Evolutionary conservation across 2,329 filamentous ascomycete genomes (phyloP), one percentile per base, ranked within the genome.

Genomic region (Lasiodiplodia hormozganensis): DNA sequence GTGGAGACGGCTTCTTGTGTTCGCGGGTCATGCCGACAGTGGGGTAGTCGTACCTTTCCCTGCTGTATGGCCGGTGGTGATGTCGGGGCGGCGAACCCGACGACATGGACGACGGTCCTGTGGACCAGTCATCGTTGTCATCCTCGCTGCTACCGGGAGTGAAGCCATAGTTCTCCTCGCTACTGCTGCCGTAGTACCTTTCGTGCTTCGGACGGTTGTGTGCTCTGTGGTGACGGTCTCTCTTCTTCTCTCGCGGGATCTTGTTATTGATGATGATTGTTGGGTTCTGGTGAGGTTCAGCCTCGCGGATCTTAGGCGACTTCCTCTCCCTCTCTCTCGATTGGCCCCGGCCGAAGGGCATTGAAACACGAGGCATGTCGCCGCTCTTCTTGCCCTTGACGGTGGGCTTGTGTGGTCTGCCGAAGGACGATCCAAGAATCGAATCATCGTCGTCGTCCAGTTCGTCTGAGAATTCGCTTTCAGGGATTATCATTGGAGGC

Each of bases 211-310:
- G n/a, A 12, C 12, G 56, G 36, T 16, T 16, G 28, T 53, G 60
- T 2, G n/a, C 11, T 28, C 28, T 47, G 60, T 14, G 60, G 6
- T n/a, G 18, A 18, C 14, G 31, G 11, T 18, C 21, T 16, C 10
- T 7, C 10, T 64, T 64, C 28, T 64, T 31, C 23, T 52, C 47
- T 10, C 11, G 23, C n/a, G n/a, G 43, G 10, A 36, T 49, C 28
- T 51, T 31, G 58, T 36, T 64, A 43, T 52, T 64, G 47, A 36
- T 52, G 60, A 51, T 52, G 47, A 64, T 51, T 47, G 51, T 64
- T 14, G 60, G 43, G 18, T 21, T 23, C 5, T 43, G 60, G 11
- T 16, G 60, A 28, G 52, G 25, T 12, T 64, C 47, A n/a, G 28
- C 43, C 25, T 64, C 47, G 47, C 25, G 28, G 34, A 11, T 16